Conservation (phyloP, 495 filamentous ascomycete genomes). For the Evernia prunastri region DNA sequence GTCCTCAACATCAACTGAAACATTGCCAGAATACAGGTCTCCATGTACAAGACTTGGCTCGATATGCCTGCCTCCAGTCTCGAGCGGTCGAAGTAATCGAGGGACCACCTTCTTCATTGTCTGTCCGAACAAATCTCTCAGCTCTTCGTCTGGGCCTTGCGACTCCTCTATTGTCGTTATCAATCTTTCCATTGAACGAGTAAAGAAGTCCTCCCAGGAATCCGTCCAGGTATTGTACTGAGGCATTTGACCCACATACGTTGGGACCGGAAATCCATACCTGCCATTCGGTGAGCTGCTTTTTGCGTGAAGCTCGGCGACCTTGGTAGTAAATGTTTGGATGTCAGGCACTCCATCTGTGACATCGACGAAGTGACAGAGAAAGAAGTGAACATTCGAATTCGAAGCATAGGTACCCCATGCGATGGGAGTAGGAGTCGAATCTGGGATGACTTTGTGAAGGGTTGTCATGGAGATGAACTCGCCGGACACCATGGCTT, state of each 20-base stretch:
- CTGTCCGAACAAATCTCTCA: slow-evolving; percentile 24
- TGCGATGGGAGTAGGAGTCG: slow-evolving; percentile 22
- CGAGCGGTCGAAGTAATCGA: slow-evolving; percentile 30
- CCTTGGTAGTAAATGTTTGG: slow-evolving; percentile 4
- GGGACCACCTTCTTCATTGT: slow-evolving; percentile 36
- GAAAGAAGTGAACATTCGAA: slow-evolving; percentile 27
- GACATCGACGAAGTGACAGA: slow-evolving; percentile 26
- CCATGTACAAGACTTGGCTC: slow-evolving; percentile 29
- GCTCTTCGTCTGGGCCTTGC: slow-evolving; percentile 31
- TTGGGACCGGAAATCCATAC: slow-evolving; percentile 24
- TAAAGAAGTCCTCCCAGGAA: slow-evolving; percentile 26
- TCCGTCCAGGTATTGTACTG: slow-evolving; percentile 21
- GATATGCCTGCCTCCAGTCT: slow-evolving; percentile 29
- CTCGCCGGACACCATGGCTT: slow-evolving; percentile 27
- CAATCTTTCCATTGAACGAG: slow-evolving; percentile 8
- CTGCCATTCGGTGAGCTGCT: slow-evolving; percentile 25
- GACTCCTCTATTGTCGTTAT: slow-evolving; percentile 25
- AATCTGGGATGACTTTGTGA: slow-evolving; percentile 20
- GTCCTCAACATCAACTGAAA: slow-evolving; percentile 21
- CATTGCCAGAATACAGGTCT: slow-evolving; percentile 29
- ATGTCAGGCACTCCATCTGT: slow-evolving; percentile 21
- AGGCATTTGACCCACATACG: slow-evolving; percentile 19
- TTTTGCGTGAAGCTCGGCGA: slow-evolving; percentile 23
- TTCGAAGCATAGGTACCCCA: slow-evolving; percentile 28
- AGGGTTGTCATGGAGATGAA: slow-evolving; percentile 25